phyloP scores from a whole-genome alignment of 176 grass and related monocot genomes.

The Musa schizocarpa region DNA sequence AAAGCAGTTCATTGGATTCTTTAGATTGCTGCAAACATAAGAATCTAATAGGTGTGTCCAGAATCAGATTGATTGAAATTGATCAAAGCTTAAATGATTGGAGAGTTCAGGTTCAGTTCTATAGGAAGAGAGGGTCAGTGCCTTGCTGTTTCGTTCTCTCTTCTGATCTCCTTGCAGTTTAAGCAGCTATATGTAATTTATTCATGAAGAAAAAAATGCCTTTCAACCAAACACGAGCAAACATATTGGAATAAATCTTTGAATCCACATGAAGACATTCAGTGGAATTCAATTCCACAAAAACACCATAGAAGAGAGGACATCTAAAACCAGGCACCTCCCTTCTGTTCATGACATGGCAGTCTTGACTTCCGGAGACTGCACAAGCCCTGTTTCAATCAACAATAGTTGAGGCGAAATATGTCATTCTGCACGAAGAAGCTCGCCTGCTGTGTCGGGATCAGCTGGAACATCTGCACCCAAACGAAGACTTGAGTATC shows the following conservation, averaged over 20 bases:
- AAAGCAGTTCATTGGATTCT: too few species aligned
- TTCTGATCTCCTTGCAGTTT: not conserved
- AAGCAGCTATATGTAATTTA: not conserved
- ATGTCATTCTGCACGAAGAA: constrained; percentile 86
- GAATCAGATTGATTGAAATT: too few species aligned
- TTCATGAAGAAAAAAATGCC: too few species aligned
- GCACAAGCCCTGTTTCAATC: not conserved
- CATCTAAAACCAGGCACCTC: not conserved
- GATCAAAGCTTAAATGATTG: not conserved
- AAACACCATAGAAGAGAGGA: not conserved
- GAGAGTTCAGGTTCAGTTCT: not conserved
- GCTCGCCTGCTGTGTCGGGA: constrained; percentile 54
- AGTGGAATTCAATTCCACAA: not conserved
- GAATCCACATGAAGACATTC: not conserved
- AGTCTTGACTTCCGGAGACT: not conserved
- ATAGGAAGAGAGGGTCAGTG: too few species aligned
- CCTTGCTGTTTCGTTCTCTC: too few species aligned
- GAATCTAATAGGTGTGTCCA: too few species aligned
- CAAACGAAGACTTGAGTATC: too few species aligned
- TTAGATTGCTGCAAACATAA: too few species aligned
- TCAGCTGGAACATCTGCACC: constrained; percentile 71
- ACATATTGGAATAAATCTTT: not conserved
- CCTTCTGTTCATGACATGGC: not conserved
- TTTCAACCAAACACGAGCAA: not conserved
- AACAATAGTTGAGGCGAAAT: constrained; percentile 81